These are phyloP conservation scores for Purpureocillium takamizusanense DNA, from an alignment of 2,329 filamentous ascomycete species.

Conservation along the genomic window DNA sequence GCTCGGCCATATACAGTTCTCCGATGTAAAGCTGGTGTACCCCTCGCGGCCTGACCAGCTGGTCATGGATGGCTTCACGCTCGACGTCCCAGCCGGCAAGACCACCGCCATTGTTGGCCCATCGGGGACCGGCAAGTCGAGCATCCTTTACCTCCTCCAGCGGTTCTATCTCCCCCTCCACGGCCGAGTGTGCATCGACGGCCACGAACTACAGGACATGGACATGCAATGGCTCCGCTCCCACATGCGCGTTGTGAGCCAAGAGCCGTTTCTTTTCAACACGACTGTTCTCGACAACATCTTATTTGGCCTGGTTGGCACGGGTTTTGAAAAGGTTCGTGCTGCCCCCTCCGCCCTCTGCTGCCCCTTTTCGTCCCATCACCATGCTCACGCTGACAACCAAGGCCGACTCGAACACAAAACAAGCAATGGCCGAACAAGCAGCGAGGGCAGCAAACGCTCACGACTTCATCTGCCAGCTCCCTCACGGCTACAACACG, in stretches of 20 bases:
- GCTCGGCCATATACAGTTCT: conserved; percentile 36
- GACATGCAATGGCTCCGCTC: conserved; percentile 37
- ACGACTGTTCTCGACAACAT: conserved; percentile 19
- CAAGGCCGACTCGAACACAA: conserved; percentile 3
- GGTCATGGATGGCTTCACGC: conserved; percentile 44
- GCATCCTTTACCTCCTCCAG: conserved; percentile 56
- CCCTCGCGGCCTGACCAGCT: conserved; percentile 49
- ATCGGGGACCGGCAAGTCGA: conserved; percentile 61
- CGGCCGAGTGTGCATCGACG: conserved; percentile 29
- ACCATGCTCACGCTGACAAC: neutral
- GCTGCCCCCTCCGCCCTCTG: neutral
- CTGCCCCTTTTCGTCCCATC: neutral
- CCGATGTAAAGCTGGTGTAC: conserved; percentile 57
- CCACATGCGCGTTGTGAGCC: conserved; percentile 33
- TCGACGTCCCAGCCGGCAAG: conserved; percentile 48
- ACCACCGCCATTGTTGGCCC: conserved; percentile 63
- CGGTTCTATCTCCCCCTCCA: conserved; percentile 44
- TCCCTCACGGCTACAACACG: conserved; percentile 14
- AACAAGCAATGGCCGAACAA: conserved; percentile 3
- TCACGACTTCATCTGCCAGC: conserved; percentile 12
- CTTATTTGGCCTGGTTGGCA: conserved; percentile 11
- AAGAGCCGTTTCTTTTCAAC: conserved; percentile 16
- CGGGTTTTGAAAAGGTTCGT: neutral
- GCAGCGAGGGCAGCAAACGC: conserved; percentile 14
- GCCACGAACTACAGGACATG: conserved; percentile 24